Evolutionary conservation across 257 asterid genomes (phyloP).

Genomic region (Knoxia roxburghii): DNA sequence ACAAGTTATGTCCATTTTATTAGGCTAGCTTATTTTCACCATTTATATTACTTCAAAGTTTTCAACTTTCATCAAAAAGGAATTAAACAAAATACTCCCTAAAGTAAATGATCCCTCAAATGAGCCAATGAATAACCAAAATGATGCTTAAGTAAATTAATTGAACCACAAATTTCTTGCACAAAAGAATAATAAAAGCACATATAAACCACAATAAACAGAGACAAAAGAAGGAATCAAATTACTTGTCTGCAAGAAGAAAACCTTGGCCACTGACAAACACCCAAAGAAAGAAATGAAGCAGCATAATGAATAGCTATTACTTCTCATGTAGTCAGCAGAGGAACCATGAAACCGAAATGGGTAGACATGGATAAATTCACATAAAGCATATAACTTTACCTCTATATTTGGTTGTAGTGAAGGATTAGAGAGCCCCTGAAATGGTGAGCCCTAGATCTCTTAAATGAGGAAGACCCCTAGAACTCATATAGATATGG

Average conservation of each 20-base stretch:
- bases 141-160: not conserved
- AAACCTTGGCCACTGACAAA: not conserved
- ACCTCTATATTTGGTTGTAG: slow-evolving; percentile 19
- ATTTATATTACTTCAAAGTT: not conserved
- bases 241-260: too few relatives aligned
- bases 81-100: not conserved
- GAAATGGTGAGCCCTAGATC: slow-evolving; percentile 27
- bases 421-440: slow-evolving; percentile 2
- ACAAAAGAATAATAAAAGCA: not conserved
- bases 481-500: slow-evolving; percentile 7
- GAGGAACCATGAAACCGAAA: not conserved
- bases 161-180: not conserved
- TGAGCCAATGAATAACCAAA: not conserved
- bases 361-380: not conserved
- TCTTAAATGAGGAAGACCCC: not conserved
- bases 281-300: not conserved
- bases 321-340: not conserved
- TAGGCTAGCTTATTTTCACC: not conserved
- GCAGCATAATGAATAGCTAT: not conserved
- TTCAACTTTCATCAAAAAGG: not conserved
- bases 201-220: not conserved
- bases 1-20: not conserved
- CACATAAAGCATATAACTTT: slow-evolving; percentile 19
- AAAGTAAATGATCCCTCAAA: not conserved
- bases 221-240: not conserved